phyloP scores from a whole-genome alignment of 352 stramenopile species.

The Globisporangium radiosum region DNA sequence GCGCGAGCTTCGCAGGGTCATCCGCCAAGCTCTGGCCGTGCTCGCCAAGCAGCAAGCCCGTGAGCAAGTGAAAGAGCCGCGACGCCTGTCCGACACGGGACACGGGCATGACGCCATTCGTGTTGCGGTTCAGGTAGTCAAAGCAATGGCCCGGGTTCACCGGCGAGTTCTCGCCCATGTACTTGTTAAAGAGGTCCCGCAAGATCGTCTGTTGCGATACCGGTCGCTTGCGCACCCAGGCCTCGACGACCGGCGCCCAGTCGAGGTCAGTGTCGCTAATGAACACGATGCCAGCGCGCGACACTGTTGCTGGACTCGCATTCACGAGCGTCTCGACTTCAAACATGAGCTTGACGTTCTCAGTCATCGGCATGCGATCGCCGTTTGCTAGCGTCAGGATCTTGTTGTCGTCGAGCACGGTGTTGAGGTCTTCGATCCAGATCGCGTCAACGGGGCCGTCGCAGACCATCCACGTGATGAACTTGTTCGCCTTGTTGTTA shows the following conservation, averaged over 20 bases:
- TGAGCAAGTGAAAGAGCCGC: constrained; percentile 84
- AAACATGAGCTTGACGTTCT: constrained; percentile 97
- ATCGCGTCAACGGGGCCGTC: constrained; percentile 97
- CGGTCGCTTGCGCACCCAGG: constrained; percentile 93
- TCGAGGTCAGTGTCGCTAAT: constrained; percentile 97
- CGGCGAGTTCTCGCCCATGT: constrained; percentile 93
- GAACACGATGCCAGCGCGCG: constrained; percentile 96
- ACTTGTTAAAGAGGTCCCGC: constrained; percentile 92
- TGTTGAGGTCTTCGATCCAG: constrained; percentile 99
- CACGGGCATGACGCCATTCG: constrained; percentile 90
- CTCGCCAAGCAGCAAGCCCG: constrained; percentile 85
- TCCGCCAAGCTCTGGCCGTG: constrained; percentile 62
- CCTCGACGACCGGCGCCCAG: constrained; percentile 94
- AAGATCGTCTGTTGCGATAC: constrained; percentile 86
- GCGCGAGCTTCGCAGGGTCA: constrained; percentile 54
- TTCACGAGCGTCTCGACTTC: constrained; percentile 97
- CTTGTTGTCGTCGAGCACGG: constrained; percentile 97
- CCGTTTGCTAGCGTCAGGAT: constrained; percentile 96
- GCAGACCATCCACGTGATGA: constrained; percentile 98
- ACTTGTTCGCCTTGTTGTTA: constrained; percentile 97
- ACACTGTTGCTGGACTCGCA: constrained; percentile 95
- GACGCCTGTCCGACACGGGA: constrained; percentile 88
- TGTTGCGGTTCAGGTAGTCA: constrained; percentile 94
- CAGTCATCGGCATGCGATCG: constrained; percentile 97
- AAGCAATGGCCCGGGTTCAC: constrained; percentile 94